Evolutionary conservation across 1,284 basidiomycete genomes (phyloP), one percentile per base, ranked within the genome.

Genomic region (Lignosus rhinocerotis): DNA sequence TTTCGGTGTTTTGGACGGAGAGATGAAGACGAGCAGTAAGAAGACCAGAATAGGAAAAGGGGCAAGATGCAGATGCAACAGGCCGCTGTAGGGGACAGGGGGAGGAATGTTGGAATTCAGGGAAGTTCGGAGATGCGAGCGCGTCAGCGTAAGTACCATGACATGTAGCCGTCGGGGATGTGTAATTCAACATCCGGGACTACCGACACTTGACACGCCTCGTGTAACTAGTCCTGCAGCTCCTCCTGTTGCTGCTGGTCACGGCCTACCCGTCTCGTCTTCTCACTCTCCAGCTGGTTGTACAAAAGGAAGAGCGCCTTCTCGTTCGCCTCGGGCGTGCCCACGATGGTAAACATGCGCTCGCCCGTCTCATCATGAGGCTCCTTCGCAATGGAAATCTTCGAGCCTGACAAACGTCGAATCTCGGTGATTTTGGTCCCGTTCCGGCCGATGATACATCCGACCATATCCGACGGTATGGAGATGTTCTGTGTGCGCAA

Each of bases 371-470:
- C 97, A 71, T 98, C 96, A 71, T 99, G 96, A 21, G 96, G 94
- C 51, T 94, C 92, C 79, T 99, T 99, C 68, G 96, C 97, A 69
- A 99, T 99, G 58, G 91, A 94, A 74, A 99, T 99, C 77, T 95
- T 93, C 66, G 93, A 96, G 46, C 96, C 96, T 61, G 93, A 96
- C 56, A 98, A 84, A 58, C 96, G 91, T 67, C 96, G 92, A 73
- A 99, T 99, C 77, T 99, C 96, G 59, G 96, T 98, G 69, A 99
- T 99, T 83, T 98, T 99, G 68, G 93, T 92, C 36, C 96, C 96
- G 70, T 92, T 94, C 66, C 95, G 93, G 62, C 96, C 96, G 70
- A 96, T 96, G 76, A 96, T 96, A 73, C 94, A 96, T 59, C 95
- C 95, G 66, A 98, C 96, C 96, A 99, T 99, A 79, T 98, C 95